Evolutionary conservation across 2,329 filamentous ascomycete genomes (phyloP), one percentile per base, ranked within the genome.

Genomic region (Monosporascus sp.): DNA sequence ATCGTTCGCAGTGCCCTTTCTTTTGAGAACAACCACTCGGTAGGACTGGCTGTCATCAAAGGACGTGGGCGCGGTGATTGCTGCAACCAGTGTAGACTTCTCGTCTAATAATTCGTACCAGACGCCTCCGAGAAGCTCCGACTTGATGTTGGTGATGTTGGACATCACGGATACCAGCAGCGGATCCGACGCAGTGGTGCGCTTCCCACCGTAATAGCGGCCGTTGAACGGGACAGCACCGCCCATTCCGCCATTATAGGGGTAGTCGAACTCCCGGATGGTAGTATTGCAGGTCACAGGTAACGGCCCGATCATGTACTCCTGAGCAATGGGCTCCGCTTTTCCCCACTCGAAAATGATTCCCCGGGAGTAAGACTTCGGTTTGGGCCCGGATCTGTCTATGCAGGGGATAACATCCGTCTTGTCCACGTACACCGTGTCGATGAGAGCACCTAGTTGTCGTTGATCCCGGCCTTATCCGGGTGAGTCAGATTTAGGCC

Each of bases 261-360:
- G 64, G 59, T 75, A 76, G 49, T 73, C 70, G 11, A 77, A 64
- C 45, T 70, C 69, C 50, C 70, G 58, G 26, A 74, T 63, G 17
- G 58, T 70, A 5, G 74, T 76, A 19, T 68, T 56, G 20, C 59
- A 50, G 7, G 62, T 64, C 3, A 78, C 66, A 2, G 77, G 78
- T 3, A 80, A 67, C 2, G 78, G 77, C 0, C 77, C 76, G 27
- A 80, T 70, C 68, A 76, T 75, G 57, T 74, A 78, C 56, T 80
- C 76, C 52, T 77, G 72, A 5, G 72, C 73, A 27, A 74, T 69
- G 1, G 76, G 75, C 14, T 71, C 67, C 4, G 60, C 56, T 46
- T 71, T 73, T 0, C 71, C 74, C 11, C 74, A 72, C 53, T 76
- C 69, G 43, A 76, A 75, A 41, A 80, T 70, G 50, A 78, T 72